Evolutionary conservation across 192 early-diverging fungal species (phyloP).

Genomic region (Obelidium mucronatum): DNA sequence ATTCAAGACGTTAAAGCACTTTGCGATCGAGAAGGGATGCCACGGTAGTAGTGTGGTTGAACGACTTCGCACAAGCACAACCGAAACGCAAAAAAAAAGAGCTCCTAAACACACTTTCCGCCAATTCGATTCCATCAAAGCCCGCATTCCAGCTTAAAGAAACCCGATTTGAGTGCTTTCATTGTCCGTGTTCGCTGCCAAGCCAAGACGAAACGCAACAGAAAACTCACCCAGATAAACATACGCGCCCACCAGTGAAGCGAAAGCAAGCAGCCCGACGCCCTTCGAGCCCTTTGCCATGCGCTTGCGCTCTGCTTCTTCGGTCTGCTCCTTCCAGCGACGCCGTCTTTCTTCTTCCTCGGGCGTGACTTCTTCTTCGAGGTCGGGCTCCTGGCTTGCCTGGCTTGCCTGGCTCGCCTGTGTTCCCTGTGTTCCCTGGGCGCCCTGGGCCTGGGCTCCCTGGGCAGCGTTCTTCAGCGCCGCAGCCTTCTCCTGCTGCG

Average conservation of each 20-base stretch:
- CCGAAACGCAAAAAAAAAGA: no score
- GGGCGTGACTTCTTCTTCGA: conserved; percentile 40
- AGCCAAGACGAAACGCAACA: no score
- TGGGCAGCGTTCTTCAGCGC: conserved; percentile 20
- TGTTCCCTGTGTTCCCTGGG: neutral
- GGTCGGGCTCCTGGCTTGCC: neutral
- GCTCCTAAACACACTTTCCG: no score
- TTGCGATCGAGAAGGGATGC: no score
- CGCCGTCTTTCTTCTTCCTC: conserved; percentile 46
- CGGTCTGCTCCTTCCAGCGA: conserved; percentile 44
- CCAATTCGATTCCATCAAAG: no score
- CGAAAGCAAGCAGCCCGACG: neutral
- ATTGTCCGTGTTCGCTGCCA: no score
- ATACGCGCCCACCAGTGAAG: conserved; percentile 23
- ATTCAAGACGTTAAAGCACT: no score
- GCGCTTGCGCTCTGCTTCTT: conserved; percentile 45
- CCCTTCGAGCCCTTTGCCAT: conserved; percentile 35
- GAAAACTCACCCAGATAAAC: conserved; percentile 40
- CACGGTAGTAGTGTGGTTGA: no score
- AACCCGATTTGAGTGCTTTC: no score
- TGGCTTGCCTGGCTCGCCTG: neutral
- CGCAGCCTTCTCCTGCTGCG: conserved; percentile 37
- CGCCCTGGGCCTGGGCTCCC: neutral
- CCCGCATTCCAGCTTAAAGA: no score
- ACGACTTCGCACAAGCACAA: no score